Evolutionary conservation across 768 basidiomycete genomes (phyloP).

Genomic region (Holtermannia corniformis): DNA sequence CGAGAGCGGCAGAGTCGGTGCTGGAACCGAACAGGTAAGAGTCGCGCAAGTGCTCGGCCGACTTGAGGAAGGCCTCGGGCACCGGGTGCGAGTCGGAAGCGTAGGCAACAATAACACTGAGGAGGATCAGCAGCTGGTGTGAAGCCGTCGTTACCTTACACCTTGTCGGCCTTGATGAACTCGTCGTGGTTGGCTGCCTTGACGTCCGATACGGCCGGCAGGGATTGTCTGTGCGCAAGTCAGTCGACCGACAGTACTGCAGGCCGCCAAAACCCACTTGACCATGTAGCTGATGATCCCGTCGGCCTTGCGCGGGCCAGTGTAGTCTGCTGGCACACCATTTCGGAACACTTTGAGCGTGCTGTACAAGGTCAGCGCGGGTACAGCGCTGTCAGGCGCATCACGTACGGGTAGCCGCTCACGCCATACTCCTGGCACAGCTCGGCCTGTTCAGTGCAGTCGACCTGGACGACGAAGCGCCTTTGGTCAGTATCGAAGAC

Average conservation of each 20-base stretch:
- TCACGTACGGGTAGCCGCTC: slow-evolving; percentile 82
- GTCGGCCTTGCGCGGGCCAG: slow-evolving; percentile 83
- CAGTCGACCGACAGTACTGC: slow-evolving; percentile 17
- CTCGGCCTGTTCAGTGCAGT: slow-evolving; percentile 89
- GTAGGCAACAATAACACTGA: slow-evolving; percentile 70
- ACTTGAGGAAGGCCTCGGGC: slow-evolving; percentile 65
- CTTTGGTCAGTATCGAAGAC: neutral
- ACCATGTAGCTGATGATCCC: slow-evolving; percentile 94
- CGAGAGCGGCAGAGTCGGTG: slow-evolving; percentile 53
- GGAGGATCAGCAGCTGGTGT: neutral
- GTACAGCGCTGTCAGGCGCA: neutral
- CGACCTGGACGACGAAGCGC: slow-evolving; percentile 48
- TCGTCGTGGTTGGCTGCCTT: slow-evolving; percentile 66
- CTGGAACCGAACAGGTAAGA: slow-evolving; percentile 84
- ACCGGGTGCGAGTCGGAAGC: slow-evolving; percentile 61
- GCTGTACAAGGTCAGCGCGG: slow-evolving; percentile 41
- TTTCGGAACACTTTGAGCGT: slow-evolving; percentile 86
- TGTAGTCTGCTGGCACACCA: slow-evolving; percentile 70
- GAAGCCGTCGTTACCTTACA: slow-evolving; percentile 42
- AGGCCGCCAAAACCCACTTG: slow-evolving; percentile 54
- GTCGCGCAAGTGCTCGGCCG: slow-evolving; percentile 82
- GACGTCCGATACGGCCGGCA: slow-evolving; percentile 83
- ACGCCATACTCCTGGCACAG: slow-evolving; percentile 81
- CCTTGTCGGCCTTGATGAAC: slow-evolving; percentile 78
- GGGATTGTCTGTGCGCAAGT: slow-evolving; percentile 58